Conservation (phyloP, 495 filamentous ascomycete genomes). For the Chlorociboria aeruginascens region DNA sequence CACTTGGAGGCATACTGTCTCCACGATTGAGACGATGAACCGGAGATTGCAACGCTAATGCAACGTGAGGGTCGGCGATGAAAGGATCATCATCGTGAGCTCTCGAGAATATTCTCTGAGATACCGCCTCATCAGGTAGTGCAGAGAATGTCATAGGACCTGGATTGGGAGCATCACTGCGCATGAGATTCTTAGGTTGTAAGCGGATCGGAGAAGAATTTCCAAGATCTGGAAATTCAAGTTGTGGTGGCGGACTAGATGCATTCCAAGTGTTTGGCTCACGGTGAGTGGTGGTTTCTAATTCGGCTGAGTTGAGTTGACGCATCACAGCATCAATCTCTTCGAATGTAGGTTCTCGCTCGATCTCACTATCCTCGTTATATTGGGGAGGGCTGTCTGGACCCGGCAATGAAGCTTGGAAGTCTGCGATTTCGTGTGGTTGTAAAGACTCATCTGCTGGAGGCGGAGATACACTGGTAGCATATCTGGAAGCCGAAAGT, state of each 20-base stretch:
- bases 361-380: constrained; percentile 5
- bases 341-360: constrained; percentile 42
- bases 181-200: constrained; percentile 39
- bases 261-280: constrained; percentile 20
- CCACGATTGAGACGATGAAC: constrained; percentile 54
- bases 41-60: constrained; percentile 34
- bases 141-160: constrained; percentile 48
- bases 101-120: constrained; percentile 23
- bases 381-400: constrained; percentile 20
- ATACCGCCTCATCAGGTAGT: constrained; percentile 20
- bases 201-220: constrained; percentile 41
- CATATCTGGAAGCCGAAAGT: constrained; percentile 29
- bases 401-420: constrained; percentile 20
- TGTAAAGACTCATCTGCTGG: constrained; percentile 12
- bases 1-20: constrained; percentile 59
- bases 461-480: constrained; percentile 26
- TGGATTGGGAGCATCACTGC: constrained; percentile 66
- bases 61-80: constrained; percentile 4
- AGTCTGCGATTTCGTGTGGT: constrained; percentile 18
- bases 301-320: constrained; percentile 59
- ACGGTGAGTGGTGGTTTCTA: constrained; percentile 1
- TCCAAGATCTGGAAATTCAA: constrained; percentile 26
- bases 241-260: constrained; percentile 25
- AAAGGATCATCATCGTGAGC: constrained; percentile 22
- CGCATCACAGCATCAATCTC: constrained; percentile 83